A percentile compares a stretch with the other conserved stretches of the same genome.
phyloP scores from a whole-genome alignment of 169 alveolate genomes.

The Plasmodium vivax region DNA sequence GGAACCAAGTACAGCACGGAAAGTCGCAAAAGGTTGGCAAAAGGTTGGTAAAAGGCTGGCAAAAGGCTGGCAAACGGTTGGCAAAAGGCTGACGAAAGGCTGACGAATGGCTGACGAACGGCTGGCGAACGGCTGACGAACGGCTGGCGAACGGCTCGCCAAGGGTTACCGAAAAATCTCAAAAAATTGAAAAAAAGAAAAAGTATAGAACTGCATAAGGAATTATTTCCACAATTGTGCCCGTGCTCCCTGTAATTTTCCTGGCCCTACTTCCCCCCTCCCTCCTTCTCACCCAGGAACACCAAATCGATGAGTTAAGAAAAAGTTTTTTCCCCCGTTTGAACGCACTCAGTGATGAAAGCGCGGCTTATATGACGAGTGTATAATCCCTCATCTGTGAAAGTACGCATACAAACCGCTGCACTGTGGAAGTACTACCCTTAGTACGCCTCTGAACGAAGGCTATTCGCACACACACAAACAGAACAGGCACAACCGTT shows the following conservation, averaged over 20 bases:
- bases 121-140: not conserved
- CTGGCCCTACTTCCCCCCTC: not conserved
- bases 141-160: not conserved
- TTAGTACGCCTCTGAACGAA: not conserved
- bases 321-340: not conserved
- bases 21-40: not conserved
- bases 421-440: not conserved
- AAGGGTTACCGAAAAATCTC: not conserved
- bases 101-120: not conserved
- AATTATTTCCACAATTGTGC: constrained; percentile 11
- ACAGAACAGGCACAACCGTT: not conserved
- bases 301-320: not conserved
- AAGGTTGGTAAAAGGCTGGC: not conserved
- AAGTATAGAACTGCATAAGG: constrained; percentile 14
- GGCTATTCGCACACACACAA: not conserved
- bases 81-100: not conserved
- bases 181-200: not conserved
- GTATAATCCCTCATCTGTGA: not conserved
- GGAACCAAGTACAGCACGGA: not conserved
- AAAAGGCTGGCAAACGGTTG: not conserved
- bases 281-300: not conserved
- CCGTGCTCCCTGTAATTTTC: not conserved
- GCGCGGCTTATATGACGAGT: not conserved
- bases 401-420: not conserved
- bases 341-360: constrained; percentile 8